These are phyloP conservation scores for Alternaria conjuncta DNA, from an alignment of 2,329 filamentous ascomycete species.

Conservation along the genomic window DNA sequence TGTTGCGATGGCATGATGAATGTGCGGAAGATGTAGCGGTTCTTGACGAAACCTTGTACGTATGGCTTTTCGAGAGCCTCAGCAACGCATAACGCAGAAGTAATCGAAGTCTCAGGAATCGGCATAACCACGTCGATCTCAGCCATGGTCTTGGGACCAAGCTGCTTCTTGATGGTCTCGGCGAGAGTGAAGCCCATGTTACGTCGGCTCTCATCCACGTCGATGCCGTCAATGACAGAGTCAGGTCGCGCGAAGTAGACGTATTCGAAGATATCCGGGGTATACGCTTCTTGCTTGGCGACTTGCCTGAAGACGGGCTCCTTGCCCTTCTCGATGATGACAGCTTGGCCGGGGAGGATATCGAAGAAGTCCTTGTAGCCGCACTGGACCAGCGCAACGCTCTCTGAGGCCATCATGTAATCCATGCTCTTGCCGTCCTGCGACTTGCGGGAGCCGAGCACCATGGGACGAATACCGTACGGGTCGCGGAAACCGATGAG, in stretches of 20 bases:
- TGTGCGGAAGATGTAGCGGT: constrained; percentile 85
- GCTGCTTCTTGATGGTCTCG: constrained; percentile 69
- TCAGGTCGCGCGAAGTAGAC: constrained; percentile 89
- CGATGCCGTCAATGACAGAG: constrained; percentile 84
- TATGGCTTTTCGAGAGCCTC: constrained; percentile 77
- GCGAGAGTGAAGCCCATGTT: constrained; percentile 87
- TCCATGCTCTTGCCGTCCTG: constrained; percentile 70
- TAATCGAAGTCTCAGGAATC: constrained; percentile 83
- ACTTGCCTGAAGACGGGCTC: constrained; percentile 79
- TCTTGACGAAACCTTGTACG: constrained; percentile 85
- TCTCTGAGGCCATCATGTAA: constrained; percentile 92
- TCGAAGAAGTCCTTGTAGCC: constrained; percentile 79
- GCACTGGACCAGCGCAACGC: constrained; percentile 80
- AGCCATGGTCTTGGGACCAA: constrained; percentile 72
- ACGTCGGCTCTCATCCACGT: constrained; percentile 80
- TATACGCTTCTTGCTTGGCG: constrained; percentile 70
- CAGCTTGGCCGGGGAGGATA: constrained; percentile 82
- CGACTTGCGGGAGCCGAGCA: constrained; percentile 76
- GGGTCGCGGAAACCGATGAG: constrained; percentile 80
- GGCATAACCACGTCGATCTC: constrained; percentile 87
- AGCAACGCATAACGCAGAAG: constrained; percentile 78
- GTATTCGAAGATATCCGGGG: constrained; percentile 86
- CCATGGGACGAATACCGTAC: constrained; percentile 82
- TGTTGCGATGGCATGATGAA: constrained; percentile 88
- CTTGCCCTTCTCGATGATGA: constrained; percentile 81